Percentiles rank a stretch among this genome's conserved stretches.
phyloP scores from a whole-genome alignment of 75 land plant genomes.

The Selaginella tamariscina region DNA sequence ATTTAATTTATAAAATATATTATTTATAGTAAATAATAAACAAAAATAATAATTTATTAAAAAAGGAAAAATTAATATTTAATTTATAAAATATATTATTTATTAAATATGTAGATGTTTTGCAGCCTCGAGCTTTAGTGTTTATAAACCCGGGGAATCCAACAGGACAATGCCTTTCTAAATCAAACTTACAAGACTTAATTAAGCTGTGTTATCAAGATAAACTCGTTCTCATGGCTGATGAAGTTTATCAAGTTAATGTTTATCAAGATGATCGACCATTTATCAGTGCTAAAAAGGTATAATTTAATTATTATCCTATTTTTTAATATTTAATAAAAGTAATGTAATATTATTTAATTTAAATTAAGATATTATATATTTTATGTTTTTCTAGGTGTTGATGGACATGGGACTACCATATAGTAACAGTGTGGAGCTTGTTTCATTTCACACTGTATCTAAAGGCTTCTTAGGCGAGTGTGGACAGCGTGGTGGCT shows the following conservation, averaged over 20 bases:
- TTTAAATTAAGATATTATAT: neutral
- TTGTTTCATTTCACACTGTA: conserved; percentile 87
- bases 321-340: neutral
- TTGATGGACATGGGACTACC: conserved; percentile 81
- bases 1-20: no score
- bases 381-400: conserved; percentile 31
- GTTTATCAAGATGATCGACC: conserved; percentile 95
- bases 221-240: conserved; percentile 66
- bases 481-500: conserved; percentile 98
- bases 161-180: conserved; percentile 87
- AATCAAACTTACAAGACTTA: conserved; percentile 51
- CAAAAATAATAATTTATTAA: conserved; percentile 36
- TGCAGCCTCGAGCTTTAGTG: conserved; percentile 88
- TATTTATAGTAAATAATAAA: no score
- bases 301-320: conserved; percentile 14
- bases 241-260: conserved; percentile 95
- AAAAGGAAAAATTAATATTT: conserved; percentile 64
- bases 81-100: conserved; percentile 31
- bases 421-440: conserved; percentile 58
- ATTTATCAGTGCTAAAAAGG: conserved; percentile 91
- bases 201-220: conserved; percentile 60
- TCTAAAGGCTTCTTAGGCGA: conserved; percentile 96
- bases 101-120: neutral
- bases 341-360: neutral
- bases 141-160: conserved; percentile 99